These are phyloP conservation scores for Candida alai DNA, from an alignment of 805 yeast species.

Conservation along the genomic window DNA sequence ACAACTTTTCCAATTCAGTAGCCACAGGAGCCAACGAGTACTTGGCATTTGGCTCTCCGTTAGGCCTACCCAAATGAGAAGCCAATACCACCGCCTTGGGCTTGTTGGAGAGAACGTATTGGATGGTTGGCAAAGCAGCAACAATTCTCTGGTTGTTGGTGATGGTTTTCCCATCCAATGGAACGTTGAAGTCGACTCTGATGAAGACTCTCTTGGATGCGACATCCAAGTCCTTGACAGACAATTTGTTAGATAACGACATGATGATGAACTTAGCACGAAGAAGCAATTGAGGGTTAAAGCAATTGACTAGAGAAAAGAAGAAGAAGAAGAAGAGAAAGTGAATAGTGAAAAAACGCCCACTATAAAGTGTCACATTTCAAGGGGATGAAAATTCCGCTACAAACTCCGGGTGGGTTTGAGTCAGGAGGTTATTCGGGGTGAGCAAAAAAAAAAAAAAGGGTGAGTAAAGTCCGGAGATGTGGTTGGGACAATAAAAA, in stretches of 20 bases:
- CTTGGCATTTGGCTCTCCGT: constrained; percentile 83
- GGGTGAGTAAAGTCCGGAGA: constrained; percentile 2
- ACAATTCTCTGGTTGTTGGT: constrained; percentile 99
- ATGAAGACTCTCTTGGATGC: constrained; percentile 94
- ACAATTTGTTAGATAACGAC: constrained; percentile 92
- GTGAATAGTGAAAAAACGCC: constrained; percentile 1
- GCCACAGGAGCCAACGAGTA: constrained; percentile 94
- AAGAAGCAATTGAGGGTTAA: too few species aligned
- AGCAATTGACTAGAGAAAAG: not conserved
- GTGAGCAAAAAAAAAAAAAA: not conserved
- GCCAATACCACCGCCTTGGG: constrained; percentile 92
- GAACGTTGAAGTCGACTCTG: constrained; percentile 96
- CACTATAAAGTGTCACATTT: too few species aligned
- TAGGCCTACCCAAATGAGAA: constrained; percentile 99
- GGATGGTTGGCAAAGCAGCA: constrained; percentile 98
- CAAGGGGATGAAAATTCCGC: too few species aligned
- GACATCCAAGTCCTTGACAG: constrained; percentile 87
- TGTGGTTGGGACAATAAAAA: too few species aligned
- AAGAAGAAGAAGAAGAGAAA: not conserved
- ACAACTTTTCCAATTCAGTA: constrained; percentile 75
- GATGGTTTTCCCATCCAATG: constrained; percentile 92
- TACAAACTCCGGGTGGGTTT: too few species aligned
- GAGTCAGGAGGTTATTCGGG: too few species aligned
- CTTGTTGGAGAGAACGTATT: constrained; percentile 86
- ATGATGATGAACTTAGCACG: constrained; percentile 31